Evolutionary conservation across 345 rosid species (phyloP).

Genomic region (Arabis hirsuta): DNA sequence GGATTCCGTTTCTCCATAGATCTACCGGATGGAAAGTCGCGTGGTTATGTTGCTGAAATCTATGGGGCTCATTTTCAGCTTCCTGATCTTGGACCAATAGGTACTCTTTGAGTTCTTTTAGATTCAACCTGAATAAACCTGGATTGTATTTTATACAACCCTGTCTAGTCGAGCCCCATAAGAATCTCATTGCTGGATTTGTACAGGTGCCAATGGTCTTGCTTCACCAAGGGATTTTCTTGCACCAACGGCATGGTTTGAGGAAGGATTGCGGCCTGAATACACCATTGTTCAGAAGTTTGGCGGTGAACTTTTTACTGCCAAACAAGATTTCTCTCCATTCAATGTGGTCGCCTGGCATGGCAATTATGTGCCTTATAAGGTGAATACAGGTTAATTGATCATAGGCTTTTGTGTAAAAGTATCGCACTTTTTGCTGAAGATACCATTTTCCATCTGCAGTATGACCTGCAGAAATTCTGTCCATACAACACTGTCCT

Average conservation of each 20-base stretch:
- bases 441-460: conserved; percentile 38
- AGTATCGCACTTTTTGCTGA: neutral
- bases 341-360: conserved; percentile 99
- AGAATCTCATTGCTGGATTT: conserved; percentile 18
- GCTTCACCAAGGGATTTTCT: conserved; percentile 94
- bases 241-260: conserved; percentile 86
- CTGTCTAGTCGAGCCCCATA: neutral
- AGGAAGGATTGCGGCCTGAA: conserved; percentile 65
- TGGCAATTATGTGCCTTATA: conserved; percentile 92
- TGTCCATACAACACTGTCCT: conserved; percentile 96
- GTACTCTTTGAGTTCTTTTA: conserved; percentile 47
- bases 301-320: conserved; percentile 87
- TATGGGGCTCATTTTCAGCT: conserved; percentile 96
- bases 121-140: neutral
- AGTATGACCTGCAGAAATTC: conserved; percentile 91
- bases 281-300: conserved; percentile 80
- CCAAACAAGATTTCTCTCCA: conserved; percentile 95
- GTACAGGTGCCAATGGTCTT: conserved; percentile 93
- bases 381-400: conserved; percentile 50
- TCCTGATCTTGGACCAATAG: conserved; percentile 99
- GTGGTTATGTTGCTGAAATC: conserved; percentile 91
- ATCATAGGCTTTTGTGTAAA: neutral
- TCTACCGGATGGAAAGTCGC: conserved; percentile 86
- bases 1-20: conserved; percentile 80
- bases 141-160: neutral